A percentile compares a stretch with the other conserved stretches of the same genome.
Evolutionary conservation across 2,329 filamentous ascomycete species (phyloP).

Genomic region (Gliomastix tumulicola): DNA sequence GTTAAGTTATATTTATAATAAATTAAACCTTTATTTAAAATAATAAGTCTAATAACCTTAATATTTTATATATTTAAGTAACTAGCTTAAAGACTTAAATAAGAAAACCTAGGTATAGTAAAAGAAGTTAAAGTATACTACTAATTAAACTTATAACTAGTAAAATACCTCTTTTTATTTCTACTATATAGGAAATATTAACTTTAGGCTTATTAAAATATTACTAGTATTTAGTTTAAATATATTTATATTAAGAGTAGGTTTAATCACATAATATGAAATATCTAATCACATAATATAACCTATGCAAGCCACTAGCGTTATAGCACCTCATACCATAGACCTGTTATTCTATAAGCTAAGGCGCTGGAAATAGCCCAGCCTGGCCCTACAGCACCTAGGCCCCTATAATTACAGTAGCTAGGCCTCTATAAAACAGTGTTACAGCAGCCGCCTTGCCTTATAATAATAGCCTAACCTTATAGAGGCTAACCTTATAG

Average conservation of each 20-base stretch:
- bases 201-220: background rate
- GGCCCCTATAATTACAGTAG: no score
- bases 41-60: background rate
- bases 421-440: no score
- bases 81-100: background rate
- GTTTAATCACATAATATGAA: no score
- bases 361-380: no score
- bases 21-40: background rate
- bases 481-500: no score
- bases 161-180: background rate
- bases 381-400: no score
- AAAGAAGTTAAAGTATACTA: background rate
- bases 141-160: background rate
- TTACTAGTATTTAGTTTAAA: background rate
- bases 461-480: no score
- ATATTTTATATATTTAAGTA: background rate
- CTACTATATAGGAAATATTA: background rate
- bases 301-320: no score
- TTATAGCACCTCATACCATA: no score
- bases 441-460: no score
- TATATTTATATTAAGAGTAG: conserved; percentile 1
- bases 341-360: no score
- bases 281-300: no score
- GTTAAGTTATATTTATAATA: background rate
- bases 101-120: background rate